These are phyloP conservation scores for Pulveroboletus sp. DNA, from an alignment of 768 basidiomycete species.

Conservation along the genomic window DNA sequence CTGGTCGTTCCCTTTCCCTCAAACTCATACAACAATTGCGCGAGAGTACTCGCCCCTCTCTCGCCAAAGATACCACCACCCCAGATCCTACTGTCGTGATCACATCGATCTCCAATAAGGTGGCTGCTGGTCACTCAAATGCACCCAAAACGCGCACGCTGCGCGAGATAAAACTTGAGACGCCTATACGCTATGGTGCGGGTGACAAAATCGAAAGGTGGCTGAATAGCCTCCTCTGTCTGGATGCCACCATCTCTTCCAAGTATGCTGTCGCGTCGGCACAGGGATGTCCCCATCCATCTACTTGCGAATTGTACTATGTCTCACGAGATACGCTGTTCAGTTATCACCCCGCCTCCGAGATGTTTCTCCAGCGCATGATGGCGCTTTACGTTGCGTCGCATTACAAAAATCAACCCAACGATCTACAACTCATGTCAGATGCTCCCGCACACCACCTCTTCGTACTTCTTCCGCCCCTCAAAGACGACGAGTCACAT, in stretches of 20 bases:
- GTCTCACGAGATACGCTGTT: conserved; percentile 95
- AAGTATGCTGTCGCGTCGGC: conserved; percentile 34
- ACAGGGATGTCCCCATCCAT: conserved; percentile 92
- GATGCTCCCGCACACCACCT: conserved; percentile 97
- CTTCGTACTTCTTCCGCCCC: conserved; percentile 90
- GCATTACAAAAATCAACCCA: conserved; percentile 99
- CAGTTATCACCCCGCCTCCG: conserved; percentile 96
- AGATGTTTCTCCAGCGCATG: conserved; percentile 95
- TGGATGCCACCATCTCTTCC: conserved; percentile 73
- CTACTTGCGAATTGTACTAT: conserved; percentile 90
- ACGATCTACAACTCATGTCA: conserved; percentile 94
- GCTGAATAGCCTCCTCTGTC: conserved; percentile 86
- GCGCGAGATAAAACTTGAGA: conserved; percentile 91
- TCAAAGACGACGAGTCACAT: conserved; percentile 84
- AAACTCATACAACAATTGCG: conserved; percentile 97
- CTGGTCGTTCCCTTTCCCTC: conserved; percentile 95
- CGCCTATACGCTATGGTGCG: conserved; percentile 86
- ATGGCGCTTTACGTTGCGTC: conserved; percentile 97
- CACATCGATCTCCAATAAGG: conserved; percentile 49
- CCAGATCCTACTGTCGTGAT: conserved; percentile 37
- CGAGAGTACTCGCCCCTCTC: conserved; percentile 79
- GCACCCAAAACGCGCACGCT: conserved; percentile 66
- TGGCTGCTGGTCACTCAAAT: conserved; percentile 44
- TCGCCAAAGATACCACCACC: conserved; percentile 54
- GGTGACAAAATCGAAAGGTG: conserved; percentile 92